A percentile compares a stretch with the other conserved stretches of the same genome.
These are phyloP conservation scores for Telfairia occidentalis DNA, from an alignment of 331 rosid genomes.

Conservation along the genomic window DNA sequence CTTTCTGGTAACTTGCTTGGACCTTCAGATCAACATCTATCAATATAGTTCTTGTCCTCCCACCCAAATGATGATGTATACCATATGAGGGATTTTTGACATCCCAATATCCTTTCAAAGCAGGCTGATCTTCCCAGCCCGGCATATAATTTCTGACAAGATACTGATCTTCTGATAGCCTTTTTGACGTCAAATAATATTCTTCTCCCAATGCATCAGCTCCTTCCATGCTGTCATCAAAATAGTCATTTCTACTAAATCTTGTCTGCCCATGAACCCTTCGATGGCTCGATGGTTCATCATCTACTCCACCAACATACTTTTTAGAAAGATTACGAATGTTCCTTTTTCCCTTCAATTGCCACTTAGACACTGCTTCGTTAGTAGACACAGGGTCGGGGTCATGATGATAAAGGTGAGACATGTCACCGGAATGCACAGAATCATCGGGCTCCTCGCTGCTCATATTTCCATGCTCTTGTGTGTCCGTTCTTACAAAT, in stretches of 20 bases:
- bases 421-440: constrained; percentile 51
- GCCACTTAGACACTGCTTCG: constrained; percentile 94
- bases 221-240: constrained; percentile 34
- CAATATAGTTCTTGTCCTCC: constrained; percentile 45
- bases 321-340: constrained; percentile 55
- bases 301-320: constrained; percentile 43
- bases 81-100: constrained; percentile 35
- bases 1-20: constrained; percentile 74
- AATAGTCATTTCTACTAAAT: constrained; percentile 24
- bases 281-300: constrained; percentile 37
- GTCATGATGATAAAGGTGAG: constrained; percentile 50
- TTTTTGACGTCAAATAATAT: constrained; percentile 37
- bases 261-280: constrained; percentile 17
- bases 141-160: constrained; percentile 22
- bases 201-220: constrained; percentile 45
- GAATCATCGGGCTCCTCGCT: constrained; percentile 59
- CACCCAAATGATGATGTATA: constrained; percentile 32
- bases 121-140: constrained; percentile 65
- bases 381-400: constrained; percentile 39
- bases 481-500: constrained; percentile 34
- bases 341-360: constrained; percentile 84
- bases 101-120: constrained; percentile 54
- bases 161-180: constrained; percentile 33
- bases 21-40: constrained; percentile 82
- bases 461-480: constrained; percentile 55